These are phyloP conservation scores for Phaeodactylum tricornutum DNA, from an alignment of 108 stramenopile genomes.

Conservation along the genomic window DNA sequence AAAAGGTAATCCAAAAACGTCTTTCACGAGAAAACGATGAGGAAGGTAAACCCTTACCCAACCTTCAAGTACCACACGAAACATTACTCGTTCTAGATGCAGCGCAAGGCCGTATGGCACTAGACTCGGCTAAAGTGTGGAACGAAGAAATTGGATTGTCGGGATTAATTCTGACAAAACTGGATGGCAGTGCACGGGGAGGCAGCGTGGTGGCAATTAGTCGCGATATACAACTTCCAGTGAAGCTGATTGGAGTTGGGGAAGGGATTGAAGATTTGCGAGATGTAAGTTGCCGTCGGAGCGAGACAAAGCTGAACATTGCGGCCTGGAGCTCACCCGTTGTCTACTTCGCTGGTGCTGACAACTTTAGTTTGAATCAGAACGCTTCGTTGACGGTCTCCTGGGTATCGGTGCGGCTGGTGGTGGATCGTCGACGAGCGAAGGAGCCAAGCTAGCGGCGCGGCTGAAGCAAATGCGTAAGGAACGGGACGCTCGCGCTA, in stretches of 20 bases:
- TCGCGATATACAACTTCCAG: slow-evolving; percentile 84
- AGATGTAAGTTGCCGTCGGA: slow-evolving; percentile 51
- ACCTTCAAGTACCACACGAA: slow-evolving; percentile 80
- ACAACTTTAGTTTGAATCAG: slow-evolving; percentile 61
- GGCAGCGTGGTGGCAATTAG: slow-evolving; percentile 89
- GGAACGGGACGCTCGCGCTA: slow-evolving; percentile 47
- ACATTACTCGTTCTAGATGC: slow-evolving; percentile 90
- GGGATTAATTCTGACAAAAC: slow-evolving; percentile 87
- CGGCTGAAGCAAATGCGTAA: slow-evolving; percentile 53
- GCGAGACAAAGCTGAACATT: neutral
- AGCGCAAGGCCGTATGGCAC: slow-evolving; percentile 88
- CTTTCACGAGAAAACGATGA: slow-evolving; percentile 41
- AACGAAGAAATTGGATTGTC: slow-evolving; percentile 81
- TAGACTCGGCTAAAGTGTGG: slow-evolving; percentile 88
- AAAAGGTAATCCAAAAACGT: slow-evolving; percentile 73
- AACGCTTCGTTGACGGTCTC: slow-evolving; percentile 70
- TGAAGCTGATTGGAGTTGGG: slow-evolving; percentile 95
- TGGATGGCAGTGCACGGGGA: slow-evolving; percentile 90
- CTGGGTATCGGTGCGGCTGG: slow-evolving; percentile 69
- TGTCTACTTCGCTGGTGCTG: neutral
- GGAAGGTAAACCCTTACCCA: slow-evolving; percentile 33
- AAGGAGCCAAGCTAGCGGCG: slow-evolving; percentile 50
- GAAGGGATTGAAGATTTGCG: slow-evolving; percentile 80
- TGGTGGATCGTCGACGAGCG: slow-evolving; percentile 29
- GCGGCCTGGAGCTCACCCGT: neutral